These are phyloP conservation scores for Maudiozyma barnettii DNA, from an alignment of 805 yeast species.

Conservation along the genomic window DNA sequence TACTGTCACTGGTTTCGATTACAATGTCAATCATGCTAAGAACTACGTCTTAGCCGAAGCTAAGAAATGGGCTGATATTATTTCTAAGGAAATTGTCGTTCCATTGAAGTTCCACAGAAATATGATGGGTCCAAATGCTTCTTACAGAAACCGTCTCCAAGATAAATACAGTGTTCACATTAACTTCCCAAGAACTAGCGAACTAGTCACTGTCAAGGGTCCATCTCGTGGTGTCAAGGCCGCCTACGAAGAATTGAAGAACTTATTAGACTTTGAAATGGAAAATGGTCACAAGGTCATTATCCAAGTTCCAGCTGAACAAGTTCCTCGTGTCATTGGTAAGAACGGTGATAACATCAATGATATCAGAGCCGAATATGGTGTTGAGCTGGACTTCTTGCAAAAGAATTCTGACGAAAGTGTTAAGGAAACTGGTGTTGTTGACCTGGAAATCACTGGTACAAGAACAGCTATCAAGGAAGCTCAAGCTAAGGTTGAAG, in stretches of 20 bases:
- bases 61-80: constrained; percentile 77
- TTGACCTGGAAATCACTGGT: constrained; percentile 67
- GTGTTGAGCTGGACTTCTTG: constrained; percentile 42
- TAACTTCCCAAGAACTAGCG: constrained; percentile 60
- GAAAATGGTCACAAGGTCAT: constrained; percentile 67
- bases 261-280: constrained; percentile 73
- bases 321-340: constrained; percentile 84
- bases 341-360: constrained; percentile 76
- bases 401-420: constrained; percentile 32
- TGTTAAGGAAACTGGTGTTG: constrained; percentile 41
- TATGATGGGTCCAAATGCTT: constrained; percentile 76
- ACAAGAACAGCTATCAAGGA: constrained; percentile 63
- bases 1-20: constrained; percentile 64
- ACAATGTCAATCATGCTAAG: constrained; percentile 67
- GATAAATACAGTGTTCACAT: constrained; percentile 79
- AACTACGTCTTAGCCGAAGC: constrained; percentile 47
- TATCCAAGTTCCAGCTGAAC: constrained; percentile 58
- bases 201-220: constrained; percentile 64
- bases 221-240: constrained; percentile 82
- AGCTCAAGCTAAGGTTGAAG: constrained; percentile 55
- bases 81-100: constrained; percentile 50
- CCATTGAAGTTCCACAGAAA: constrained; percentile 73
- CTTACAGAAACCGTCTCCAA: constrained; percentile 72
- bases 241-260: constrained; percentile 76
- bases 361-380: constrained; percentile 57